phyloP scores from a whole-genome alignment of 225 moss, liverwort and hornwort genomes.

The Physcomitrellopsis africana region DNA sequence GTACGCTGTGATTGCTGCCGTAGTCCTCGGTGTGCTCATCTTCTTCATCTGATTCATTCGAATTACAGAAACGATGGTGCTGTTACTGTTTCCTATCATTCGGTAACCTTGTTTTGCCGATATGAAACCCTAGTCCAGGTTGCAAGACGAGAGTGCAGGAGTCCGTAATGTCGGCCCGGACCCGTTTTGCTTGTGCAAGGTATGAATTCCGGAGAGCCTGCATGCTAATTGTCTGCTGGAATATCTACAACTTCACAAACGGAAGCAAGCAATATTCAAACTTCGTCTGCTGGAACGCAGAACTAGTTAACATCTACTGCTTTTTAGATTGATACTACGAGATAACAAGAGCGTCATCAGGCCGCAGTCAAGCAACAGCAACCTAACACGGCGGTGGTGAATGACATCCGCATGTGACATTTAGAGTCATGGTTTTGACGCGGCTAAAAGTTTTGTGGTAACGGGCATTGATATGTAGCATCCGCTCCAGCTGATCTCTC shows the following conservation, averaged over 20 bases:
- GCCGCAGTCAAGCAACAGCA: neutral
- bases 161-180: neutral
- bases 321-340: neutral
- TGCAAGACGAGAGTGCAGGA: neutral
- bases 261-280: neutral
- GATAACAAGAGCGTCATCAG: neutral
- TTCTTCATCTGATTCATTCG: slow-evolving; percentile 58
- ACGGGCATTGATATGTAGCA: neutral
- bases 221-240: neutral
- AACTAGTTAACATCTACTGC: neutral
- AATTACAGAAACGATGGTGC: neutral
- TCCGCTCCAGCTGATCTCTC: neutral
- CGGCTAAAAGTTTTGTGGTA: neutral
- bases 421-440: neutral
- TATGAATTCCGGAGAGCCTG: neutral
- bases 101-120: neutral
- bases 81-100: neutral
- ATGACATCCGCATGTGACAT: neutral
- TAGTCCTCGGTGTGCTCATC: slow-evolving; percentile 73
- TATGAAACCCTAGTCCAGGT: neutral
- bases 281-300: neutral
- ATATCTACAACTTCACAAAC: neutral
- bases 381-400: neutral
- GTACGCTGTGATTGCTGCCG: slow-evolving; percentile 74
- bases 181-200: neutral